These are phyloP conservation scores for Colletotrichum eleusines DNA, from an alignment of 2,329 filamentous ascomycete species.

Conservation along the genomic window DNA sequence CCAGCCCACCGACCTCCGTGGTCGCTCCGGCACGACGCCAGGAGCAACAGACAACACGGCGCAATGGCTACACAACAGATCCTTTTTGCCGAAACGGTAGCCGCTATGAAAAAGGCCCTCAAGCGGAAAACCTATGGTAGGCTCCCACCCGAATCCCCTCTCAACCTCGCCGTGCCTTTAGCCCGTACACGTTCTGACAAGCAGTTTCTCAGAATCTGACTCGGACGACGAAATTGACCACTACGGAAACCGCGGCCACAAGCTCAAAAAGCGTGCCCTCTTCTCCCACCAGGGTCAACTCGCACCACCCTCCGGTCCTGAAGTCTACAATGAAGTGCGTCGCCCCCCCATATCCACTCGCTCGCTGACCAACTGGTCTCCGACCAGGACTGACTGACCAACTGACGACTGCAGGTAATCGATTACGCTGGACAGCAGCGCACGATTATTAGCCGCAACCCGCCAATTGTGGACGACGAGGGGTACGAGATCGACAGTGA, in stretches of 20 bases:
- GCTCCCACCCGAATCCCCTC: conserved; percentile 25
- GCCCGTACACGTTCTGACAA: conserved; percentile 21
- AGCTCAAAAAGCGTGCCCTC: conserved; percentile 80
- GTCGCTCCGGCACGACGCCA: conserved; percentile 33
- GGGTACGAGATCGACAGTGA: conserved; percentile 82
- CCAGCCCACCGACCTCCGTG: conserved; percentile 19
- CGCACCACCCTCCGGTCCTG: conserved; percentile 73
- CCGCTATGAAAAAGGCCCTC: conserved; percentile 75
- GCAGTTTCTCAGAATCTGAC: conserved; percentile 72
- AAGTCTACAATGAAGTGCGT: conserved; percentile 78
- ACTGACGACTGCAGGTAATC: conserved; percentile 64
- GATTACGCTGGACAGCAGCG: conserved; percentile 80
- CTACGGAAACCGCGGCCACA: conserved; percentile 81
- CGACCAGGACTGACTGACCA: background rate
- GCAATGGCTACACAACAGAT: conserved; percentile 67
- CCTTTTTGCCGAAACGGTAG: conserved; percentile 74
- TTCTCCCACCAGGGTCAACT: conserved; percentile 79
- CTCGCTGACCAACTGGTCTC: background rate
- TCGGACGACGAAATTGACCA: conserved; percentile 79
- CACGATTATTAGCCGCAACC: conserved; percentile 80
- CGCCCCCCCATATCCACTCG: background rate
- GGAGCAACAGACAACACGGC: conserved; percentile 20
- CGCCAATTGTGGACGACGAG: conserved; percentile 79
- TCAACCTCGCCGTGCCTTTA: background rate
- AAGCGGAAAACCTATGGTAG: conserved; percentile 74